Evolutionary conservation across 2,329 filamentous ascomycete genomes (phyloP).

Genomic region (Talaromyces sp.): DNA sequence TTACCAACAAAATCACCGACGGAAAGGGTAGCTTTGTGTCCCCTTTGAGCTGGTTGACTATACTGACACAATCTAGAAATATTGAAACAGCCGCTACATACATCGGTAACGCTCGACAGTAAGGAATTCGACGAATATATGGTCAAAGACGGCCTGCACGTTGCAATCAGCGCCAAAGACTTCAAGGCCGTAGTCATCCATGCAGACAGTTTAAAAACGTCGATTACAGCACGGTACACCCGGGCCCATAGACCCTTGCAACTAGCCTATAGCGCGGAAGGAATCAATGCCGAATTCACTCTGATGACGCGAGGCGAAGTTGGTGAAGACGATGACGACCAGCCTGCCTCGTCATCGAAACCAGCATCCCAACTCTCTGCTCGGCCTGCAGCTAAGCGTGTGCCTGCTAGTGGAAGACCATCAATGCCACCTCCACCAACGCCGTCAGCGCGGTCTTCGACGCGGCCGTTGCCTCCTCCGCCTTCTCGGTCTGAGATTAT

Average conservation of each 20-base stretch:
- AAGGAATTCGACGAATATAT: slow-evolving; percentile 58
- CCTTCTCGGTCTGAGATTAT: slow-evolving; percentile 16
- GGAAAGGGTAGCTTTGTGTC: slow-evolving; percentile 46
- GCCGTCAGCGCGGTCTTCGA: slow-evolving; percentile 28
- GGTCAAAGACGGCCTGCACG: slow-evolving; percentile 55
- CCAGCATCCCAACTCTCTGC: slow-evolving; percentile 37
- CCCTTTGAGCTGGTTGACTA: slow-evolving; percentile 4
- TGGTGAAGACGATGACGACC: slow-evolving; percentile 27
- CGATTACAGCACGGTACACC: slow-evolving; percentile 55
- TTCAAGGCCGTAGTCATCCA: slow-evolving; percentile 61
- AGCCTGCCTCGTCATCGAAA: slow-evolving; percentile 31
- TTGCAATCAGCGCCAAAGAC: slow-evolving; percentile 60
- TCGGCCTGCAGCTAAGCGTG: slow-evolving; percentile 30
- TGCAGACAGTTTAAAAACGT: slow-evolving; percentile 53
- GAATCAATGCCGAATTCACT: slow-evolving; percentile 47
- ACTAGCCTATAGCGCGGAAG: slow-evolving; percentile 51
- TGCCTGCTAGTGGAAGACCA: slow-evolving; percentile 10
- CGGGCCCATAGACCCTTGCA: slow-evolving; percentile 56
- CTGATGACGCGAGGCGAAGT: slow-evolving; percentile 60
- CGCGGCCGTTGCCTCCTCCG: slow-evolving; percentile 22
- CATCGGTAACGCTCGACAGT: slow-evolving; percentile 57
- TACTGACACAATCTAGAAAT: slow-evolving; percentile 44
- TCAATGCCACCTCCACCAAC: slow-evolving; percentile 22
- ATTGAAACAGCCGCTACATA: slow-evolving; percentile 60
- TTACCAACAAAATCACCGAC: slow-evolving; percentile 59